These are phyloP conservation scores for Suhomyces terraborum DNA, from an alignment of 1,139 yeast genomes.

Conservation along the genomic window DNA sequence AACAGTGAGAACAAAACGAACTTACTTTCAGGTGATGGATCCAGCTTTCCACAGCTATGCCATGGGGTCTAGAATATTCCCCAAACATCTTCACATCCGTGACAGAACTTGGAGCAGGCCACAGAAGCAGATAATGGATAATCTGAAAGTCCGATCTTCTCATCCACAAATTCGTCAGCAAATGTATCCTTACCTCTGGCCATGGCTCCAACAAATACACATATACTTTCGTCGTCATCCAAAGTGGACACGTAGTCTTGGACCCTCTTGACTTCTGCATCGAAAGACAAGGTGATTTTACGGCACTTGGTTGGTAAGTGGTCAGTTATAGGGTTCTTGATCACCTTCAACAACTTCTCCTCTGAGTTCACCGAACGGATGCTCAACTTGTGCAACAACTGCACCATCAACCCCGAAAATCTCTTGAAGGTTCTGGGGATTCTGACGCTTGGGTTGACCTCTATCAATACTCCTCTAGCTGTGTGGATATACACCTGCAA, in stretches of 20 bases:
- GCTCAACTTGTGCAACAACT: slow-evolving; percentile 84
- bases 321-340: slow-evolving; percentile 95
- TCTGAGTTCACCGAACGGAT: slow-evolving; percentile 94
- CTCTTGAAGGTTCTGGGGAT: slow-evolving; percentile 98
- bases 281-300: slow-evolving; percentile 90
- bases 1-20: too few species aligned
- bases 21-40: too few species aligned
- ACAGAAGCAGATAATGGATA: slow-evolving; percentile 97
- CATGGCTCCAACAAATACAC: slow-evolving; percentile 99
- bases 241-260: slow-evolving; percentile 83
- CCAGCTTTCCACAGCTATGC: not conserved
- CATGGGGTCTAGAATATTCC: slow-evolving; percentile 49
- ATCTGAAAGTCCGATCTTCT: slow-evolving; percentile 91
- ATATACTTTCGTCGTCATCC: slow-evolving; percentile 87
- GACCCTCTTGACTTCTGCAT: slow-evolving; percentile 83
- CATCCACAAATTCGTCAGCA: slow-evolving; percentile 96
- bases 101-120: slow-evolving; percentile 97
- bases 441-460: slow-evolving; percentile 94
- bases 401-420: slow-evolving; percentile 97
- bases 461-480: slow-evolving; percentile 90
- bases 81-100: slow-evolving; percentile 99
- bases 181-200: slow-evolving; percentile 97
- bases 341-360: slow-evolving; percentile 88
- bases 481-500: slow-evolving; percentile 96
- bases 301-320: slow-evolving; percentile 96